phyloP scores from a whole-genome alignment of 129 eudicot genomes.

The Lactuca sativa region DNA sequence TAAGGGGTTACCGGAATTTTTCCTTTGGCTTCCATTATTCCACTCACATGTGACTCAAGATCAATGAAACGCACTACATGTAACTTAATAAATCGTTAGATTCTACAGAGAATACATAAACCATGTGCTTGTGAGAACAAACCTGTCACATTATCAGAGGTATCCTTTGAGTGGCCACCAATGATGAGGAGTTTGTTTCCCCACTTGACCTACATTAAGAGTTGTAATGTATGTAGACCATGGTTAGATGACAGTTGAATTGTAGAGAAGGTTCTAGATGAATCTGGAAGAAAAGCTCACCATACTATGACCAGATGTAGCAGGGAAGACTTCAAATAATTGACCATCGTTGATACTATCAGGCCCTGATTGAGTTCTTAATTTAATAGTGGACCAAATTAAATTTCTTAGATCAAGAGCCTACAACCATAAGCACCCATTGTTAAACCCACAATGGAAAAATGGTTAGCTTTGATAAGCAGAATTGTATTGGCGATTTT shows the following conservation, averaged over 20 bases:
- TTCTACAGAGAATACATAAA: slow-evolving; percentile 13
- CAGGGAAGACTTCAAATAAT: slow-evolving; percentile 47
- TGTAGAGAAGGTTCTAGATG: not conserved
- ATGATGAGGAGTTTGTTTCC: slow-evolving; percentile 55
- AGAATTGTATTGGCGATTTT: slow-evolving; percentile 7
- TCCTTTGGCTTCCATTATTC: slow-evolving; percentile 77
- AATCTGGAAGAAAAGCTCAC: slow-evolving; percentile 37
- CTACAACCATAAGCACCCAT: slow-evolving; percentile 42
- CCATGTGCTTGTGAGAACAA: slow-evolving; percentile 15
- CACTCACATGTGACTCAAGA: slow-evolving; percentile 61
- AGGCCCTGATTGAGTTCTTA: slow-evolving; percentile 37
- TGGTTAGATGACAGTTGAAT: slow-evolving; percentile 17
- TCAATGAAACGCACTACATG: slow-evolving; percentile 76
- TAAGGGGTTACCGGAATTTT: slow-evolving; percentile 65
- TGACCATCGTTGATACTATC: slow-evolving; percentile 28
- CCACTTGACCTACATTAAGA: slow-evolving; percentile 69
- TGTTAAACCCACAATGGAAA: slow-evolving; percentile 14
- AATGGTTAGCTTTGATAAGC: slow-evolving; percentile 8
- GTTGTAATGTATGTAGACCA: slow-evolving; percentile 14
- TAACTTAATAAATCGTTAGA: slow-evolving; percentile 23
- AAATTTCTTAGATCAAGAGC: slow-evolving; percentile 73
- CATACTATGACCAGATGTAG: slow-evolving; percentile 83
- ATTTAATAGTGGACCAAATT: slow-evolving; percentile 74
- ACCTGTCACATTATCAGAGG: slow-evolving; percentile 63
- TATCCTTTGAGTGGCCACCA: slow-evolving; percentile 74